These are phyloP conservation scores for Myxozyma neotropica DNA, from an alignment of 805 yeast genomes.

Conservation along the genomic window DNA sequence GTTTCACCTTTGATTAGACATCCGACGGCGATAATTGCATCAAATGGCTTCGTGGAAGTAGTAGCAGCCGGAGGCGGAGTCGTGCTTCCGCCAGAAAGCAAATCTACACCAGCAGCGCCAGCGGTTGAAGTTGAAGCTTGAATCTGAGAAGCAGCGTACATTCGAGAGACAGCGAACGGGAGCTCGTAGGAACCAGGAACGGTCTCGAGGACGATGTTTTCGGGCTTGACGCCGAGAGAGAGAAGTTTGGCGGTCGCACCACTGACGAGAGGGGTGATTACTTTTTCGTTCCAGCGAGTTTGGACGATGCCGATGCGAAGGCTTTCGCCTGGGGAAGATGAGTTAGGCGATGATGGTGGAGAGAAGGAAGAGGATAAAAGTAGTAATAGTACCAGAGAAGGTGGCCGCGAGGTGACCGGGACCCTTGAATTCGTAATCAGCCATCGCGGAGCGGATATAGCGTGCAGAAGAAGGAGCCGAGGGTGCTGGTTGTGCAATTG, in stretches of 20 bases:
- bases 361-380: background rate
- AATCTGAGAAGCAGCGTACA: conserved; percentile 35
- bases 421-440: conserved; percentile 18
- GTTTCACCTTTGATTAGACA: conserved; percentile 94
- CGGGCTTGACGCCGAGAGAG: conserved; percentile 70
- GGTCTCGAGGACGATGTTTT: conserved; percentile 75
- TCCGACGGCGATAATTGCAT: conserved; percentile 92
- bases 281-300: conserved; percentile 89
- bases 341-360: background rate
- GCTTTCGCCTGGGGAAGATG: conserved; percentile 34
- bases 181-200: conserved; percentile 96
- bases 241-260: conserved; percentile 68
- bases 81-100: conserved; percentile 24
- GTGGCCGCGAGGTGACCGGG: conserved; percentile 16
- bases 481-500: no score
- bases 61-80: conserved; percentile 16
- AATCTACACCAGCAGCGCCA: conserved; percentile 23
- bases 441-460: background rate
- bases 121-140: conserved; percentile 16
- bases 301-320: conserved; percentile 84
- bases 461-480: no score
- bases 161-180: conserved; percentile 67
- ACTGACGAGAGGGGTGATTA: conserved; percentile 75
- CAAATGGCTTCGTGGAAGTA: conserved; percentile 47
- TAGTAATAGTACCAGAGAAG: conserved; percentile 3